Base-by-base conservation (phyloP, 257 asterid species). In the Rhazya stricta region DNA sequence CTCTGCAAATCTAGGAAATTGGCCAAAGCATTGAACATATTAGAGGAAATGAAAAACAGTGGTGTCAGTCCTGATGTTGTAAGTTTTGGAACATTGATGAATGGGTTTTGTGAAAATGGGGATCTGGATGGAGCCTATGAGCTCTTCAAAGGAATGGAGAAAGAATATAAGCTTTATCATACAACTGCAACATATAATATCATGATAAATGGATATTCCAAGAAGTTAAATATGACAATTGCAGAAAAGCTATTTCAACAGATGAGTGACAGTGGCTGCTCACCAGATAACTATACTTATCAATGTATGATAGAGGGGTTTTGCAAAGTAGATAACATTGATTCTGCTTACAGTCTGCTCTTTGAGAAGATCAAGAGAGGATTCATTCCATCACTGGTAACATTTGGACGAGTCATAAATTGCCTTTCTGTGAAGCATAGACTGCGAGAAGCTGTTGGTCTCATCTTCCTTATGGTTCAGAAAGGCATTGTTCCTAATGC, bases 241-340 rank as follows among this genome's bases (percentile, higher is more conserved):
- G 90, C 94, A 4, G 85, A 70, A 68, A 85, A 86, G 79, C 79
- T 92, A 29, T 92, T 88, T 74, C 76, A 67, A 11, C 96, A 86
- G 85, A 88, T 94, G 96, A 77, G 72, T 45, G 81, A 75, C 39
- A 62, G 32, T 71, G 88, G 86, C 32, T 87, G 85, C 58, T 68
- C 73, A 12, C 94, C 92, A 29, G 92, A 92, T 83, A 83, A 78
- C 51, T 94, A 88, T 85, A 88, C 94, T 61, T 94, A 86, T 67
- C 90, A 89, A 15, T 85, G 95, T 67, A 87, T 94, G 91, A 88
- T 94, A 27, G 91, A 86, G 72, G 96, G 97, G 61, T 91, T 90
- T 83, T 94, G 98, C 84, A 94, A 85, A 81, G 81, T 84, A 12
- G 97, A 89, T 60, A 84, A 89, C 23, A 62, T 79, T 29, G 96